Conservation (phyloP, 148 eudicot genomes). For the Spergularia bocconei region DNA sequence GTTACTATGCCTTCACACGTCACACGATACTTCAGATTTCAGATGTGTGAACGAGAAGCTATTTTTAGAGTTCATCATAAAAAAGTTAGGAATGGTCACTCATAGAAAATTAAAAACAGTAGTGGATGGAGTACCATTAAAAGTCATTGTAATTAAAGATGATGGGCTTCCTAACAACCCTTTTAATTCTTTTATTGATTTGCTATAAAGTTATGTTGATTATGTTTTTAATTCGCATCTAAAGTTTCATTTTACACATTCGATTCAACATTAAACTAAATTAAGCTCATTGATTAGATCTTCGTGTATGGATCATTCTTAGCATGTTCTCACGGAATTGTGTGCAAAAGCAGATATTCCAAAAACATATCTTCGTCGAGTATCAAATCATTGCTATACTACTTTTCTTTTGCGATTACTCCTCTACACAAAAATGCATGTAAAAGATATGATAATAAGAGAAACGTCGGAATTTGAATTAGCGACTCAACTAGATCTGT, state of each 20-base stretch:
- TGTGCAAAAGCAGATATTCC: conserved; percentile 18
- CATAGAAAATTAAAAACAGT: neutral
- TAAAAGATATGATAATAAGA: too few relatives aligned
- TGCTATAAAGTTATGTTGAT: neutral
- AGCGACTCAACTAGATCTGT: too few relatives aligned
- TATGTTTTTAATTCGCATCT: neutral
- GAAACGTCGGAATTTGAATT: too few relatives aligned
- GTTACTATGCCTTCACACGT: too few relatives aligned
- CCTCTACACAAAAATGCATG: too few relatives aligned
- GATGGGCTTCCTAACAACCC: conserved; percentile 3
- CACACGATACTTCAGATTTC: too few relatives aligned
- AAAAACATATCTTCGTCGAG: neutral
- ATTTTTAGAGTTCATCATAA: too few relatives aligned
- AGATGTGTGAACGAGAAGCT: too few relatives aligned
- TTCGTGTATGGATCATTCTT: conserved; percentile 8
- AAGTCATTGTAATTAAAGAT: neutral
- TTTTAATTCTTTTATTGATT: neutral
- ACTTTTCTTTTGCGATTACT: too few relatives aligned
- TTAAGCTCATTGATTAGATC: neutral
- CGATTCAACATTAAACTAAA: neutral
- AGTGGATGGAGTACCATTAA: too few relatives aligned
- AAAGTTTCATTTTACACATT: conserved; percentile 15
- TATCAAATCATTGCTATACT: conserved; percentile 7
- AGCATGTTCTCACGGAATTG: conserved; percentile 16
- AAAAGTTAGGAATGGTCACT: too few relatives aligned